Evolutionary conservation across 768 basidiomycete species (phyloP), one percentile per base, ranked within the genome.

Genomic region (Tremella mesenterica): DNA sequence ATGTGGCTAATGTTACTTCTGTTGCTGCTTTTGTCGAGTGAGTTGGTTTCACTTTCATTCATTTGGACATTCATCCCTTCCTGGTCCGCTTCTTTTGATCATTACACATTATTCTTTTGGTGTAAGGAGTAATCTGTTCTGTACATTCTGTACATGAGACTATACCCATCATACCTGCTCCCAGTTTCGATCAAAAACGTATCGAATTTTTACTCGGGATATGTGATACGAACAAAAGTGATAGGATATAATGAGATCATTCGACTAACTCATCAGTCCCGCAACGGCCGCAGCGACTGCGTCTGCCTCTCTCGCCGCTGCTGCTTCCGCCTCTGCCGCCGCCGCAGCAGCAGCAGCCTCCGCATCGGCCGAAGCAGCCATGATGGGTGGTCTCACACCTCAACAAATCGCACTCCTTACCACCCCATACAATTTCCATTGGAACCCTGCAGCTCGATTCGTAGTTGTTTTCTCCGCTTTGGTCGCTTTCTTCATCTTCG

Each of bases 401-500:
- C 3, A 27, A 0, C 61, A 63, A 41, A 46, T 63, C 4, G 4
- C 48, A 4, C 39, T 47, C 10, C 53, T 63, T 3, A 44, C 36
- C 20, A 31, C 26, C 9, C 26, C 26, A 9, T 63, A 63, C 41
- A 13, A 43, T 1, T 60, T 60, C 48, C 18, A 52, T 13, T 63
- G 61, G 61, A 60, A 57, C 49, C 28, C 41, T n/a, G 52, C 56
- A 3, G 48, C 58, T 3, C 55, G 53, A 27, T 63, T 63, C 48
- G 53, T 63, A 26, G 31, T 63, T 6, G 29, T 55, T 30, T 60
- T 63, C 44, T 21, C 58, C 8, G 43, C 33, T 14, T n/a, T 57
- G 14, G 34, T 59, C 6, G 38, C 38, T 4, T 41, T 41, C 14
- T 9, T 43, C 4, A 31, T 53, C 28, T 6, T 36, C 25, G 14